Base-by-base conservation (phyloP, 2,329 filamentous ascomycete species). In the Penicillium frequentans region DNA sequence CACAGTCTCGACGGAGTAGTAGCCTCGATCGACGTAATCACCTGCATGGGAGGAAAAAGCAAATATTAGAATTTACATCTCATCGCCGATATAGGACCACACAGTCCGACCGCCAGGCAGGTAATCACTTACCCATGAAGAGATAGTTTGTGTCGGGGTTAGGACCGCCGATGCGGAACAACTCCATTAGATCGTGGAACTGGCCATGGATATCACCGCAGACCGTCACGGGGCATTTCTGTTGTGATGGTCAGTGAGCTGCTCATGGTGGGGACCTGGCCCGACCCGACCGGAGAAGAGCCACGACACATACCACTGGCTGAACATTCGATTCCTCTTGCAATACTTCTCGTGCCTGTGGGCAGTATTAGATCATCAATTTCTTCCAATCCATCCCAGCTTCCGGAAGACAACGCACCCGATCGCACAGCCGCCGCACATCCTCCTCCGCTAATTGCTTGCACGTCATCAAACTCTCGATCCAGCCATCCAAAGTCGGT, bases 91-190 rank as follows among this genome's bases (percentile, higher is more conserved):
- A 54, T 48, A 48, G 23, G 35, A 45, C 35, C 23, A 23, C 37
- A 37, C 51, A 45, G 39, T 52, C 52, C 57, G 52, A 51, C 48
- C 59, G 48, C 27, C 47, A 45, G 56, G 55, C 60, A 52, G 49
- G 44, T 33, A 47, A 70, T 31, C 47, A 70, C 86, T 73, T 80
- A 95, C 91, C 93, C 92, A 99, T 98, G 82, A 98, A 98, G 65
- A 98, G 88, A 79, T 98, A 98, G 82, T 98, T 98, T 73, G 95
- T 98, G 78, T 99, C 95, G 65, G 95, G 95, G 74, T 96, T 97
- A 59, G 93, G 92, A 54, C 95, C 95, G 68, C 95, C 95, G 76
- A 99, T 98, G 81, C 96, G 96, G 85, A 99, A 99, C 53, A 99
- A 86, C 81, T 99, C 95, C 92, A 99, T 98, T 77, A 99, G 80